These are phyloP conservation scores for Rhododendron simsii DNA, from an alignment of 148 eudicot species.

Conservation along the genomic window DNA sequence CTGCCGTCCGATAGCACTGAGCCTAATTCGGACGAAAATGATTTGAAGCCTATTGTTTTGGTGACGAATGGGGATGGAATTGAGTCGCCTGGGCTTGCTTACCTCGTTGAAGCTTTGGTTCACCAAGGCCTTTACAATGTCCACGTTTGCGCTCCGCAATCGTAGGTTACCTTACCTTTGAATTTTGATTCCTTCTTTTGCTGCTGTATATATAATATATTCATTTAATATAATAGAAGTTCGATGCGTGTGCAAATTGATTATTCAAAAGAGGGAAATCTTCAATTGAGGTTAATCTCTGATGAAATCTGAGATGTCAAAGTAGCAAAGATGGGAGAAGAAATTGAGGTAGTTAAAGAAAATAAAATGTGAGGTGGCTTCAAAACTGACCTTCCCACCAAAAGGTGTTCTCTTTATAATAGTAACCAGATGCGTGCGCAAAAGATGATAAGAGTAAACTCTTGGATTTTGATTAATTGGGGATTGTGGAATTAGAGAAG, in stretches of 20 bases:
- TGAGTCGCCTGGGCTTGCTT: constrained; percentile 62
- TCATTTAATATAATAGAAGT: background rate
- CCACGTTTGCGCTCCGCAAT: constrained; percentile 79
- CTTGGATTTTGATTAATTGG: background rate
- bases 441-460: background rate
- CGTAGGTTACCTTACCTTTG: constrained; percentile 36
- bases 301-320: background rate
- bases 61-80: constrained; percentile 86
- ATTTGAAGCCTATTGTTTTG: constrained; percentile 54
- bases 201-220: background rate
- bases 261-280: background rate
- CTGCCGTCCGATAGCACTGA: constrained; percentile 19
- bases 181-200: background rate
- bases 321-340: background rate
- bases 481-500: background rate
- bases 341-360: background rate
- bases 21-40: constrained; percentile 22
- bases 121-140: constrained; percentile 57
- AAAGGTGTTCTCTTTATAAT: background rate
- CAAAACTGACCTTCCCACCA: background rate
- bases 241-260: background rate
- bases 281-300: background rate
- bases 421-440: background rate
- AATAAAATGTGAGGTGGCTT: background rate
- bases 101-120: constrained; percentile 69